These are phyloP conservation scores for Isoetes taiwanensis DNA, from an alignment of 75 land plant genomes.

Conservation along the genomic window DNA sequence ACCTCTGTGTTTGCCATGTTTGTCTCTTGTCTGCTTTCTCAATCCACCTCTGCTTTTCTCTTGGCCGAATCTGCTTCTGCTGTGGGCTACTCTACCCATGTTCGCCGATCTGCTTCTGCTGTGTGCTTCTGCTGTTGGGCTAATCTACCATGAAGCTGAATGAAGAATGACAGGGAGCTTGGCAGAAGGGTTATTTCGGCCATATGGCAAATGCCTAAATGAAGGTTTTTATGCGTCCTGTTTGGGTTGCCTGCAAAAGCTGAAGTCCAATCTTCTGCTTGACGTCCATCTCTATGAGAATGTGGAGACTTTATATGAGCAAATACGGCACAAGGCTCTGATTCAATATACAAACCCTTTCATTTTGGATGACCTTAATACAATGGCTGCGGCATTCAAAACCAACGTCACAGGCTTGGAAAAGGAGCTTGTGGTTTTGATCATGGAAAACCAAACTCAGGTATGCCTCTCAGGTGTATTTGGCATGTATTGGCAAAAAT, in stretches of 20 bases:
- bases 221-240: constrained; percentile 99
- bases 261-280: constrained; percentile 66
- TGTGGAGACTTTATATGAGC: constrained; percentile 72
- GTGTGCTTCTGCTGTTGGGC: too few relatives aligned
- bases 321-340: constrained; percentile 86
- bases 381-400: constrained; percentile 94
- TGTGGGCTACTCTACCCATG: too few relatives aligned
- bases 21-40: too few relatives aligned
- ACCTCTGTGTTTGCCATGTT: too few relatives aligned
- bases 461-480: constrained; percentile 17
- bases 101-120: too few relatives aligned
- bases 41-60: too few relatives aligned
- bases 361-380: constrained; percentile 81
- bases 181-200: too few relatives aligned
- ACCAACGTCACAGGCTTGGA: constrained; percentile 66
- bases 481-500: neutral
- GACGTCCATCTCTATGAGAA: constrained; percentile 90
- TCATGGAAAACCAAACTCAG: constrained; percentile 89
- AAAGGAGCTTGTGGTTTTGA: constrained; percentile 92
- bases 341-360: constrained; percentile 93
- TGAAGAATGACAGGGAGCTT: too few relatives aligned
- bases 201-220: too few relatives aligned
- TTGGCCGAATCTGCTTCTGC: too few relatives aligned
- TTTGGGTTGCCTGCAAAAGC: constrained; percentile 72
- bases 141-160: too few relatives aligned